Evolutionary conservation across 1,284 basidiomycete species (phyloP), one percentile per base, ranked within the genome.

Genomic region (Exobasidium rhododendri): DNA sequence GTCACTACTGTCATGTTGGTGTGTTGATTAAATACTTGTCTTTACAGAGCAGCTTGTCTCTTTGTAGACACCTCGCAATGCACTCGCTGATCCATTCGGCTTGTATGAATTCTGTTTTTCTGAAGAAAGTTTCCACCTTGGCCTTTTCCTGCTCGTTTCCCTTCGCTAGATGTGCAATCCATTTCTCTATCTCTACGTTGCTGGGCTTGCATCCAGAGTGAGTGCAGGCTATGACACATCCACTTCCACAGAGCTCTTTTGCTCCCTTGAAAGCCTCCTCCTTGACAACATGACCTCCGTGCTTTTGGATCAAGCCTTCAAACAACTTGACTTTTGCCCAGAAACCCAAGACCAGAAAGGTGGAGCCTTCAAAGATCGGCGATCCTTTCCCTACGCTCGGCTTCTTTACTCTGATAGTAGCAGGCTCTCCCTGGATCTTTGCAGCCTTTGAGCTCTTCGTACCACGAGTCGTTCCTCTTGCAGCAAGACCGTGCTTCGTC

Each of bases 21-120:
- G 35, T 40, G 35, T 17, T 40, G 47, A 50, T 50, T 2, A 20
- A 26, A 50, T 50, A 50, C 28, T 50, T 13, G 5, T 50, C 26
- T 17, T 5, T 28, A 20, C 13, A 50, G 4, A 50, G 20, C 4
- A 50, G 24, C 22, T 50, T 28, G 20, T 50, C 47, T 26, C 28
- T 50, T 6, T 28, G 47, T 24, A 50, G 24, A 50, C 47, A 50
- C 5, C 28, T 50, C 13, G 20, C 26, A 28, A 50, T 50, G 20
- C 47, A 50, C 22, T 50, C 47, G 24, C 47, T 50, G 4, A 50
- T 50, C 47, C 47, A 50, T 5, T 26, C 13, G 2, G 47, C n/a
- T 24, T 50, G 20, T 24, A 50, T 28, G 4, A 50, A n/a, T 50
- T 50, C 3, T 20, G 26, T 20, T 24, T 26, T 20, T 28, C 13